Percentiles rank a stretch among this genome's conserved stretches.
These are phyloP conservation scores for Clavispora phyllophila DNA, from an alignment of 805 yeast genomes.

Conservation along the genomic window DNA sequence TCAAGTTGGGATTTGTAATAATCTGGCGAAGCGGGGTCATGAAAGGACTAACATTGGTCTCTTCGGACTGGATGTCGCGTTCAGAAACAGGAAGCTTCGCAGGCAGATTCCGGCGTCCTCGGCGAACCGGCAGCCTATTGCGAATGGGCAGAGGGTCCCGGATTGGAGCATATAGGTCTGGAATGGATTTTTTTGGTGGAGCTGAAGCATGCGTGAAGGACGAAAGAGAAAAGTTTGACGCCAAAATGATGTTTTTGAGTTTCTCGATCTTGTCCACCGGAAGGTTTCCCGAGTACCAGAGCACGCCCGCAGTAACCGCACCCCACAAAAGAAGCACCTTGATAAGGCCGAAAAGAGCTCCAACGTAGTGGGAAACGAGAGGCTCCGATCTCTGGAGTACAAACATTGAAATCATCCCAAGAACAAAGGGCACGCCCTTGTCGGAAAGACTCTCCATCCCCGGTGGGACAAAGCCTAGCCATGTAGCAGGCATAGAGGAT, in stretches of 20 bases:
- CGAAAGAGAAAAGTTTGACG: not conserved
- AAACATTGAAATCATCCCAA: conserved; percentile 24
- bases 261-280: conserved; percentile 2
- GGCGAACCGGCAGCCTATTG: not conserved
- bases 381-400: conserved; percentile 20
- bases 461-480: not conserved
- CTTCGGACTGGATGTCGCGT: not conserved
- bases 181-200: not conserved
- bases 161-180: not conserved
- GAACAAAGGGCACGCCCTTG: conserved; percentile 15
- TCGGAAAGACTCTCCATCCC: not conserved
- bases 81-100: not conserved
- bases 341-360: conserved; percentile 15
- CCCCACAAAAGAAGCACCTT: conserved; percentile 23
- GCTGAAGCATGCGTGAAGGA: not conserved
- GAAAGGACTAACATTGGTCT: not conserved
- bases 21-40: not conserved
- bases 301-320: conserved; percentile 17
- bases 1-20: not conserved
- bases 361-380: conserved; percentile 17
- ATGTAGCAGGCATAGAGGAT: not conserved
- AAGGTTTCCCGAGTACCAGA: conserved; percentile 29
- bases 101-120: not conserved
- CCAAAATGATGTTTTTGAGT: not conserved
- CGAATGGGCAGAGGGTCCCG: not conserved